These are phyloP conservation scores for Linnemannia exigua DNA, from an alignment of 192 early-diverging fungal genomes.

Conservation along the genomic window DNA sequence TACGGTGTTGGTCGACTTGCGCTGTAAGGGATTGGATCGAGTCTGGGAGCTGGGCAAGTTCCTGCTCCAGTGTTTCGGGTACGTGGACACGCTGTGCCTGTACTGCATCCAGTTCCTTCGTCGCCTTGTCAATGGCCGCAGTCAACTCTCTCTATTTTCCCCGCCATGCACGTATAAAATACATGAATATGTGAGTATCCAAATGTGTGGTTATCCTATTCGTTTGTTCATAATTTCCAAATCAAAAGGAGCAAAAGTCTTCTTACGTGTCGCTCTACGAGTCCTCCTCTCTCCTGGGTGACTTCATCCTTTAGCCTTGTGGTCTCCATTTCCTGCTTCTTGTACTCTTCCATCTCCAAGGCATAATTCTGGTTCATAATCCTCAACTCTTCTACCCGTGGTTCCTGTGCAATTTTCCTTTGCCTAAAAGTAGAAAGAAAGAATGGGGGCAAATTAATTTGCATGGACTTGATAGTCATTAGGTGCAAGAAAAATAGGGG, in stretches of 20 bases:
- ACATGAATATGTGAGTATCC: background rate
- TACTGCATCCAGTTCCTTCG: constrained; percentile 20
- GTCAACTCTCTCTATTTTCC: constrained; percentile 25
- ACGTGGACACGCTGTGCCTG: constrained; percentile 35
- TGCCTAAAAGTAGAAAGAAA: constrained; percentile 11
- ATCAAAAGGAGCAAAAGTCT: background rate
- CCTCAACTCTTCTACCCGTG: constrained; percentile 43
- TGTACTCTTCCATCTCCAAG: constrained; percentile 24
- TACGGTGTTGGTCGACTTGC: constrained; percentile 22
- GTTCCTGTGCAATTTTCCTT: constrained; percentile 20
- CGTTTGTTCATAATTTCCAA: no score
- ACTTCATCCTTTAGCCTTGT: constrained; percentile 27
- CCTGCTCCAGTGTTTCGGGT: constrained; percentile 39
- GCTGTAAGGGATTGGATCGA: constrained; percentile 16
- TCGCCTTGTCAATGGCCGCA: constrained; percentile 23
- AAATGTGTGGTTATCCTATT: no score
- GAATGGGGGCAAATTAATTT: background rate
- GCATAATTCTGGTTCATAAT: constrained; percentile 23
- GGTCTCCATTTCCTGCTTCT: constrained; percentile 21
- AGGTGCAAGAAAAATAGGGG: background rate
- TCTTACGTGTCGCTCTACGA: constrained; percentile 28
- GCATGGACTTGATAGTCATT: background rate
- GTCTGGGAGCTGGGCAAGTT: constrained; percentile 37
- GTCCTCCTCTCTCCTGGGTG: background rate
- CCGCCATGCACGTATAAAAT: background rate